Percentiles rank a stretch among this genome's conserved stretches.
phyloP scores from a whole-genome alignment of 1,284 basidiomycete species.

The Ganoderma leucocontextum region DNA sequence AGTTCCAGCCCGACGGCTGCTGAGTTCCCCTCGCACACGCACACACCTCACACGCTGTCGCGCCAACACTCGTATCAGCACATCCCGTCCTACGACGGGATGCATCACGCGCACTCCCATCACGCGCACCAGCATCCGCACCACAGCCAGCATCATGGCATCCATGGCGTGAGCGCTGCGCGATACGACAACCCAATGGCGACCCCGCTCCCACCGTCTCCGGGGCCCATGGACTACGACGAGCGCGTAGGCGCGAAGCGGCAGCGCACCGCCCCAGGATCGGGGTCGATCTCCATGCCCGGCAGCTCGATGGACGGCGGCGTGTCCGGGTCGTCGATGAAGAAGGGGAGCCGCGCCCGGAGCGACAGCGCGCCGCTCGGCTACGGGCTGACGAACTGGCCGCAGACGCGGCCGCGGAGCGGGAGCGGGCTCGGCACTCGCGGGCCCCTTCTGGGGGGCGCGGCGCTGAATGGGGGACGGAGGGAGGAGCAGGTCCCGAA shows the following conservation, averaged over 20 bases:
- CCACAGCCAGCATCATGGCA: conserved; percentile 28
- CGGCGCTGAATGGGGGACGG: conserved; percentile 27
- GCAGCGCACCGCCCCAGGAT: conserved; percentile 43
- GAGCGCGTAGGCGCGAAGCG: conserved; percentile 45
- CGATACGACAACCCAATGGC: conserved; percentile 42
- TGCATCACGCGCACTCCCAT: conserved; percentile 7
- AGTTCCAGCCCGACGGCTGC: conserved; percentile 69
- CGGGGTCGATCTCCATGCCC: conserved; percentile 25
- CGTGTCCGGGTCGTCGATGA: conserved; percentile 33
- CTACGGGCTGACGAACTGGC: conserved; percentile 47
- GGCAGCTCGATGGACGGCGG: conserved; percentile 27
- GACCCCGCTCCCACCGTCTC: conserved; percentile 45
- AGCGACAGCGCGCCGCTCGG: conserved; percentile 59
- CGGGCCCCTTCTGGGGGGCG: conserved; percentile 17
- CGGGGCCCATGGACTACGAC: conserved; percentile 43
- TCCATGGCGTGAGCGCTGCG: conserved; percentile 35
- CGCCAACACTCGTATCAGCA: conserved; percentile 24
- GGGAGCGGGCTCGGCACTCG: conserved; percentile 45
- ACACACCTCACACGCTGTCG: conserved; percentile 53
- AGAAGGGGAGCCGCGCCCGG: conserved; percentile 52
- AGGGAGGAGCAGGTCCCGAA: conserved; percentile 38
- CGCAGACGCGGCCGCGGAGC: conserved; percentile 47
- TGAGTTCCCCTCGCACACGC: conserved; percentile 60
- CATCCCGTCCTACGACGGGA: conserved; percentile 8
- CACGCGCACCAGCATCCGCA: conserved; percentile 32